Evolutionary conservation across 768 basidiomycete genomes (phyloP).

Genomic region (Pisolithus microcarpus): DNA sequence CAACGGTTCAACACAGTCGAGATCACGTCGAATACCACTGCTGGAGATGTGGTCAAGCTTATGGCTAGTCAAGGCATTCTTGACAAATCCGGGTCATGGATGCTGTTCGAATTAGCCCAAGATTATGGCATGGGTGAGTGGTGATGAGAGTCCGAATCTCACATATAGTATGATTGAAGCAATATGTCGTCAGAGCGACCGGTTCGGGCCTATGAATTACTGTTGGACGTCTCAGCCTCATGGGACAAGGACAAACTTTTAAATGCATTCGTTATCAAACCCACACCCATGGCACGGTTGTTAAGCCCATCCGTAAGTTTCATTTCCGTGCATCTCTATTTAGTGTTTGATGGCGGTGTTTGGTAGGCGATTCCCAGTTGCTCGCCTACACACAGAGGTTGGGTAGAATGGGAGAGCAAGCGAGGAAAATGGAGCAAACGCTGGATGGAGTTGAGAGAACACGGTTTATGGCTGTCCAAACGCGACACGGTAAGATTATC

Average conservation of each 20-base stretch:
- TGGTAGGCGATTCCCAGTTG: slow-evolving; percentile 42
- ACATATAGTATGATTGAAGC: slow-evolving; percentile 7
- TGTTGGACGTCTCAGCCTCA: slow-evolving; percentile 70
- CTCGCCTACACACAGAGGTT: slow-evolving; percentile 44
- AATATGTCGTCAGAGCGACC: slow-evolving; percentile 64
- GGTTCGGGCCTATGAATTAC: slow-evolving; percentile 78
- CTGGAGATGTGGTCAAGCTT: slow-evolving; percentile 63
- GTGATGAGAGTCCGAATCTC: background rate
- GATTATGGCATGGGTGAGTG: slow-evolving; percentile 87
- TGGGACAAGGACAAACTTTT: slow-evolving; percentile 83
- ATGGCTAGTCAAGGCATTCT: slow-evolving; percentile 63
- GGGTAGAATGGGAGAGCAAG: slow-evolving; percentile 85
- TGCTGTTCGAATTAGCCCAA: slow-evolving; percentile 84
- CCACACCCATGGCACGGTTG: slow-evolving; percentile 55
- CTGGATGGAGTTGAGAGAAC: slow-evolving; percentile 82
- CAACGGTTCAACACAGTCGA: slow-evolving; percentile 73
- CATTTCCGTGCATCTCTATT: slow-evolving; percentile 5
- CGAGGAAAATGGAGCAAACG: slow-evolving; percentile 94
- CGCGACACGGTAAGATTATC: slow-evolving; percentile 61
- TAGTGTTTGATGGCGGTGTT: slow-evolving; percentile 37
- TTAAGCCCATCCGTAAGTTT: slow-evolving; percentile 54
- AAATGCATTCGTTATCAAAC: slow-evolving; percentile 75
- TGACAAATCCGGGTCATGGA: slow-evolving; percentile 67
- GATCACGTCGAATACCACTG: slow-evolving; percentile 57
- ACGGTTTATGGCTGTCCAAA: slow-evolving; percentile 82